These are phyloP conservation scores for Sporothrix sp. DNA, from an alignment of 2,329 filamentous ascomycete genomes.

Conservation along the genomic window DNA sequence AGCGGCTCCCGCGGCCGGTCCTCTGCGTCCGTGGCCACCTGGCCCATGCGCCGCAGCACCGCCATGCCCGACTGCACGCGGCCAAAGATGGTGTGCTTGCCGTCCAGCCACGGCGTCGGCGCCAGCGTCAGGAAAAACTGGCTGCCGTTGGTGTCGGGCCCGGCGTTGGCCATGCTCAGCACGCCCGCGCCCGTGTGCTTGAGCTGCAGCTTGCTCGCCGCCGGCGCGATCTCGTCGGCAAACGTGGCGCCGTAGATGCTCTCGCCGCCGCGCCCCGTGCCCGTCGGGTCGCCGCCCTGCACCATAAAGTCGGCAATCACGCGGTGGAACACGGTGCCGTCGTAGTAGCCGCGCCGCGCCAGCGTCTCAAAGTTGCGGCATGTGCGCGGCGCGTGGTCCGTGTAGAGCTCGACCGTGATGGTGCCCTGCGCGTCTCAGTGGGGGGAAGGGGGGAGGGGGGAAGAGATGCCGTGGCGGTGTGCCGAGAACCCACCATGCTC, in stretches of 20 bases:
- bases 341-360: conserved; percentile 76
- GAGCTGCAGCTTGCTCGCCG: conserved; percentile 30
- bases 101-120: conserved; percentile 91
- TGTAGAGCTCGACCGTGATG: conserved; percentile 85
- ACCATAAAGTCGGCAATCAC: conserved; percentile 96
- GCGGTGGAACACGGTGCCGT: conserved; percentile 78
- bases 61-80: conserved; percentile 74
- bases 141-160: conserved; percentile 84
- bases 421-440: conserved; percentile 49
- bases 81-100: conserved; percentile 95
- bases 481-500: conserved; percentile 58
- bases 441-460: background rate
- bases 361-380: conserved; percentile 83
- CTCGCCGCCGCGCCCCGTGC: conserved; percentile 77
- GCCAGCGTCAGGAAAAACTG: conserved; percentile 96
- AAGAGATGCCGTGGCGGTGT: background rate
- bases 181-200: conserved; percentile 91
- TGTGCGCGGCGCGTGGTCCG: conserved; percentile 74
- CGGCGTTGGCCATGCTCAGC: conserved; percentile 94
- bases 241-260: conserved; percentile 93
- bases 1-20: conserved; percentile 77
- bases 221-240: conserved; percentile 68
- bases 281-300: conserved; percentile 88
- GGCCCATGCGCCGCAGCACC: conserved; percentile 76
- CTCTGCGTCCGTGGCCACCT: conserved; percentile 72